These are phyloP conservation scores for Lentinula detonsa DNA, from an alignment of 768 basidiomycete species.

Conservation along the genomic window DNA sequence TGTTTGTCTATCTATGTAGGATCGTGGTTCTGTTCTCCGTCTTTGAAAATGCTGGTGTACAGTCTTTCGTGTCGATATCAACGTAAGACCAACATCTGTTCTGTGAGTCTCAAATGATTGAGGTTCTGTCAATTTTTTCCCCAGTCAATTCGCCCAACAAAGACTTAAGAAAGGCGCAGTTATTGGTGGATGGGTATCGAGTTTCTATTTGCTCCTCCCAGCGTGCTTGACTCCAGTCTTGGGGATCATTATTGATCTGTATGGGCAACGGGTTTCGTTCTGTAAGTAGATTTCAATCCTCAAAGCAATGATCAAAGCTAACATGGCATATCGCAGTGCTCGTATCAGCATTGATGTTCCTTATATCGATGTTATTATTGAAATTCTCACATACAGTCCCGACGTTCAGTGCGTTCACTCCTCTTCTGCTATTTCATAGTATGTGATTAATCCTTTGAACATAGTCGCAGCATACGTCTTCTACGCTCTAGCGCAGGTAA, in stretches of 20 bases:
- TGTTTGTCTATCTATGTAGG: not conserved
- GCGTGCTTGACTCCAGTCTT: constrained; percentile 33
- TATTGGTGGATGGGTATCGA: constrained; percentile 38
- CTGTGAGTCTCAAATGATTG: too few relatives aligned
- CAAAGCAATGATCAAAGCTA: too few relatives aligned
- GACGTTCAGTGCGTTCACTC: constrained; percentile 23
- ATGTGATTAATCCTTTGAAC: not conserved
- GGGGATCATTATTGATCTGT: constrained; percentile 33
- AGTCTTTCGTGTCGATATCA: constrained; percentile 36
- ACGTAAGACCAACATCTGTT: constrained; percentile 19
- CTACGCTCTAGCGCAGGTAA: constrained; percentile 33
- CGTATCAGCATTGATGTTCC: constrained; percentile 30
- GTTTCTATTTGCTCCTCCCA: constrained; percentile 35
- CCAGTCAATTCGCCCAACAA: constrained; percentile 36
- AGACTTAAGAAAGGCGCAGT: constrained; percentile 34
- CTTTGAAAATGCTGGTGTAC: constrained; percentile 38
- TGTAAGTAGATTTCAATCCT: constrained; percentile 17
- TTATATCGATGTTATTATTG: constrained; percentile 33
- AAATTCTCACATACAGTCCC: constrained; percentile 31
- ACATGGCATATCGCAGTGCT: constrained; percentile 21
- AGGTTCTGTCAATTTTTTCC: not conserved
- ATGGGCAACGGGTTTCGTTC: constrained; percentile 31
- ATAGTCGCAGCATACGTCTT: constrained; percentile 35
- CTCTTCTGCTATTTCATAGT: not conserved
- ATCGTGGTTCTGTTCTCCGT: constrained; percentile 9